These are phyloP conservation scores for Sarocladium kiliense DNA, from an alignment of 2,329 filamentous ascomycete genomes.

Conservation along the genomic window DNA sequence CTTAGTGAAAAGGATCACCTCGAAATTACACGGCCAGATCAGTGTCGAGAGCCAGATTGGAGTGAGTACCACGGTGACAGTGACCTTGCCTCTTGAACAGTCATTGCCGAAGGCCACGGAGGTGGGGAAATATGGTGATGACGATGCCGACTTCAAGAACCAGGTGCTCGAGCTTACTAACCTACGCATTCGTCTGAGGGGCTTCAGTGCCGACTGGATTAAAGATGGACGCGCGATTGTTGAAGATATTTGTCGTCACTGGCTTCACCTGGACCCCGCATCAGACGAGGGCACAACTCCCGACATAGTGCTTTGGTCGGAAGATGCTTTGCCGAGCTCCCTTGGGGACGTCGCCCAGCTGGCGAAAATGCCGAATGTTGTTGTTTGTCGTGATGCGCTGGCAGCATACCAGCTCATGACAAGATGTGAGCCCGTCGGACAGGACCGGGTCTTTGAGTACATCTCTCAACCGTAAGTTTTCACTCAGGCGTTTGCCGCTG, in stretches of 20 bases:
- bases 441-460: conserved; percentile 33
- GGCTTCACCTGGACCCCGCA: conserved; percentile 26
- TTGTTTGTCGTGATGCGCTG: conserved; percentile 26
- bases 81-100: conserved; percentile 24
- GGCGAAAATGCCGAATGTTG: conserved; percentile 18
- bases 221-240: conserved; percentile 13
- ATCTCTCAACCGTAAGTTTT: conserved; percentile 31
- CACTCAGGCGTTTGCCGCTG: background rate
- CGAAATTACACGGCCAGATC: conserved; percentile 53
- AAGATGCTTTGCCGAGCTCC: conserved; percentile 12
- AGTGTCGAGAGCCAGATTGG: conserved; percentile 43
- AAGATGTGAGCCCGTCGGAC: conserved; percentile 13
- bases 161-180: conserved; percentile 23
- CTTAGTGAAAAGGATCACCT: conserved; percentile 57
- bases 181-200: conserved; percentile 21
- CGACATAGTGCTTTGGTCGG: conserved; percentile 21
- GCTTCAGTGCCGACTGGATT: conserved; percentile 14
- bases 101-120: background rate
- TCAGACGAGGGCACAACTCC: conserved; percentile 12
- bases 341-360: background rate
- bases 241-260: conserved; percentile 23
- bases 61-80: conserved; percentile 30
- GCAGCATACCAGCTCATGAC: conserved; percentile 20
- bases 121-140: conserved; percentile 10
- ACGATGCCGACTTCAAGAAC: conserved; percentile 21